A percentile compares a stretch with the other conserved stretches of the same genome.
These are phyloP conservation scores for Schwanniomyces pseudopolymorphus DNA, from an alignment of 805 yeast species.

Conservation along the genomic window DNA sequence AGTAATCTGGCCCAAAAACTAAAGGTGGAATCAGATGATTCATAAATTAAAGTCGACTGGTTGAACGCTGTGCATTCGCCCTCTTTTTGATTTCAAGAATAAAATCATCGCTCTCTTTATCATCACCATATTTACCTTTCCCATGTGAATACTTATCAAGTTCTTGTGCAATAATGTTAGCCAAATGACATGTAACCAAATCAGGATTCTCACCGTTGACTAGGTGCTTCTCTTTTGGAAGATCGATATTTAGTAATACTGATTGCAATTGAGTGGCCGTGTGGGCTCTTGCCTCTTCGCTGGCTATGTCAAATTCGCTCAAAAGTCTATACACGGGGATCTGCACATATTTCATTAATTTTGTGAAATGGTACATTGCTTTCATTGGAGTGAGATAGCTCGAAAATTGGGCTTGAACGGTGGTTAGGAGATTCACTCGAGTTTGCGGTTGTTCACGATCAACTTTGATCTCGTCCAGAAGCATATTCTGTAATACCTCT, in stretches of 20 bases:
- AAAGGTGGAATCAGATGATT: background rate
- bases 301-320: constrained; percentile 10
- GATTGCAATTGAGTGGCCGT: constrained; percentile 1
- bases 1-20: no score
- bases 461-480: constrained; percentile 15
- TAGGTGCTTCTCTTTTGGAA: constrained; percentile 11
- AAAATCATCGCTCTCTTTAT: background rate
- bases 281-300: background rate
- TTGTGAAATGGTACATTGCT: constrained; percentile 3
- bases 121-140: background rate
- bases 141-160: background rate
- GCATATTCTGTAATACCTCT: constrained; percentile 13
- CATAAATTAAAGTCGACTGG: background rate
- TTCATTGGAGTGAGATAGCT: constrained; percentile 6
- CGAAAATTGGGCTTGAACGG: constrained; percentile 8
- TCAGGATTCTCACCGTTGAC: constrained; percentile 17
- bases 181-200: constrained; percentile 1
- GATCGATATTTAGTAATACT: constrained; percentile 6
- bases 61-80: background rate
- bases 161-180: background rate
- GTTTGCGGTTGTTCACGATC: constrained; percentile 5
- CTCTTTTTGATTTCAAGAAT: background rate
- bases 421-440: constrained; percentile 12
- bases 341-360: constrained; percentile 7
- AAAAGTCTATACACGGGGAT: constrained; percentile 13